Base-by-base conservation (phyloP, 2,329 filamentous ascomycete genomes). In the Taxawa tesnikishii region DNA sequence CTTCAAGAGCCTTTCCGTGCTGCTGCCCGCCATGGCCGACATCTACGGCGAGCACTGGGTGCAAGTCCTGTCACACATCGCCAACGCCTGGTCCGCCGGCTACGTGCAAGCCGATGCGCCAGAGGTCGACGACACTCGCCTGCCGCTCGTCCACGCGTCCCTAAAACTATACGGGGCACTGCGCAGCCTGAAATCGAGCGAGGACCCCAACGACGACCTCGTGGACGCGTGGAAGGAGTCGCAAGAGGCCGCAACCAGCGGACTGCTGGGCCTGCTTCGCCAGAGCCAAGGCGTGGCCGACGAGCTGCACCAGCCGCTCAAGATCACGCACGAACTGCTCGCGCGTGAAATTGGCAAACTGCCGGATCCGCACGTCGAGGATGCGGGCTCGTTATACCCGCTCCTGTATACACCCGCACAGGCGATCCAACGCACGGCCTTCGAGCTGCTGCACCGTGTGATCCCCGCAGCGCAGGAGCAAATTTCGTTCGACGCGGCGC, bases 41-140 rank as follows among this genome's bases (percentile, higher is more conserved):
- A 75, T 94, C 1, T 94, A 94, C 46, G 90, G 88, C 1, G 73
- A 81, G 0, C 83, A 94, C 49, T 98, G 90, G 90, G 70, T 77
- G 31, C 49, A 59, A 10, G 48, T 61, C 5, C 33, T 65, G 10
- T 43, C 44, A 6, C 46, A 46, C 3, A 32, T 66, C n/a, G 45
- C 50, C 2, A 37, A 37, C 4, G 49, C 48, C 13, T 66, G 61
- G 60, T 36, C 19, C 1, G 11, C 21, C 11, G 31, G 35, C 11
- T 37, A 28, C 18, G 29, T 36, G 5, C 28, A 29, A n/a, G 21
- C 24, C n/a, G 8, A 23, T 8, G 19, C n/a, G 7, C 14, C 14
- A n/a, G 28, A 26, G 9, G 30, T 37, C 12, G 33, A 43, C 6
- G 50, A 50, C 21, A 29, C 29, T 11, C 39, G 36, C 11, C 39